phyloP scores from a whole-genome alignment of 1,139 yeast species.

The Saccharomyces hybrid region DNA sequence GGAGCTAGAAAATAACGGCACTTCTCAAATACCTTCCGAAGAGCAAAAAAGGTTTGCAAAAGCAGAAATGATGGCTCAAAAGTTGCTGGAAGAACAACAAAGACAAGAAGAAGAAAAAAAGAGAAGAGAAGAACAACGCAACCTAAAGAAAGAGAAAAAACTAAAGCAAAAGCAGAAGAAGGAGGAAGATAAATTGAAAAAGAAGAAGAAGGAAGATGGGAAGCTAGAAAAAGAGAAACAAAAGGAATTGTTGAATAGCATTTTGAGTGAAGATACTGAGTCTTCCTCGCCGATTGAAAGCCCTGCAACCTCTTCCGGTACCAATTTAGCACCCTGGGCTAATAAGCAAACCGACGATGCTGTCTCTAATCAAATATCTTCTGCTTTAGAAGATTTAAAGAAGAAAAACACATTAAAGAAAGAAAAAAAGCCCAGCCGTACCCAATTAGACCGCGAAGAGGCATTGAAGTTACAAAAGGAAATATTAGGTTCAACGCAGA shows the following conservation, averaged over 20 bases:
- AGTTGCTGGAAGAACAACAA: slow-evolving; percentile 21
- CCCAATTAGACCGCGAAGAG: slow-evolving; percentile 15
- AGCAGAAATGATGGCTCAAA: slow-evolving; percentile 22
- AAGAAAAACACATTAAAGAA: slow-evolving; percentile 18
- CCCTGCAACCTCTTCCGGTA: slow-evolving; percentile 10
- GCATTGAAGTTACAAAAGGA: slow-evolving; percentile 21
- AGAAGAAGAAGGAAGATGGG: slow-evolving; percentile 5
- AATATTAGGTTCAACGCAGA: slow-evolving; percentile 11
- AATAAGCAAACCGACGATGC: slow-evolving; percentile 30
- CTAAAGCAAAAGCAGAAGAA: slow-evolving; percentile 13
- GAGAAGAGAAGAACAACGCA: slow-evolving; percentile 15
- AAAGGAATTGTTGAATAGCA: neutral
- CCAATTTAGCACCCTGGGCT: slow-evolving; percentile 40
- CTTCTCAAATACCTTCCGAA: neutral
- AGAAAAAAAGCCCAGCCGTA: slow-evolving; percentile 15
- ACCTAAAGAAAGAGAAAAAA: slow-evolving; percentile 8
- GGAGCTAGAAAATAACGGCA: neutral
- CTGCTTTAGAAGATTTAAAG: slow-evolving; percentile 18
- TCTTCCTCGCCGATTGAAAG: slow-evolving; percentile 1
- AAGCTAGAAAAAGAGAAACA: slow-evolving; percentile 1
- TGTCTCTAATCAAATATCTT: slow-evolving; percentile 10
- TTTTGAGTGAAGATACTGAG: neutral
- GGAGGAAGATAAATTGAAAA: slow-evolving; percentile 9
- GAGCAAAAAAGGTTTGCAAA: slow-evolving; percentile 12
- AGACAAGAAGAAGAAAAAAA: slow-evolving; percentile 13